Conservation (phyloP, 768 basidiomycete genomes). For the Boletus rex-veris region DNA sequence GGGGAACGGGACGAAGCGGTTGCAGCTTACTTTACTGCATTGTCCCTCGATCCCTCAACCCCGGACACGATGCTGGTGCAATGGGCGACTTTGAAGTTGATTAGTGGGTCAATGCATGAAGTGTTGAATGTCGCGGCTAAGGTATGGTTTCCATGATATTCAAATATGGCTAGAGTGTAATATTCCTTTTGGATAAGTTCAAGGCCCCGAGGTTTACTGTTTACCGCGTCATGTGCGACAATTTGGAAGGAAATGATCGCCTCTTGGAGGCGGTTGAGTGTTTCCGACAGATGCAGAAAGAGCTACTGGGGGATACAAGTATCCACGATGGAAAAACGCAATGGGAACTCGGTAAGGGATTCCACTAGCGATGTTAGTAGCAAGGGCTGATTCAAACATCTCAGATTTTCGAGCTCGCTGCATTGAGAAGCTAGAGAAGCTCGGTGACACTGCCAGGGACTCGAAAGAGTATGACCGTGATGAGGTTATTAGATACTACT, state of each 20-base stretch:
- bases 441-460: neutral
- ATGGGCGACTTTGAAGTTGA: neutral
- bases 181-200: neutral
- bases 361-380: neutral
- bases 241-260: neutral
- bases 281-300: neutral
- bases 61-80: neutral
- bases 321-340: neutral
- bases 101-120: neutral
- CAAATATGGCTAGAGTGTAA: too few relatives aligned
- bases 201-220: neutral
- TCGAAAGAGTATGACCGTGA: neutral
- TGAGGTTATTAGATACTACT: neutral
- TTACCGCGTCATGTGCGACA: neutral
- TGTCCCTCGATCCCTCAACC: neutral
- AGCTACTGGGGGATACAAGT: neutral
- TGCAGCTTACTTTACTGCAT: neutral
- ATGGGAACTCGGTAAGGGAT: neutral
- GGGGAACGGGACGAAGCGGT: neutral
- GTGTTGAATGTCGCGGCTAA: neutral
- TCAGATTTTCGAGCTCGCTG: conserved; percentile 5
- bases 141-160: neutral
- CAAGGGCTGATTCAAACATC: neutral
- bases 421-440: neutral
- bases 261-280: neutral